Evolutionary conservation across 768 basidiomycete genomes (phyloP).

Genomic region (Xanthoconium purpureum): DNA sequence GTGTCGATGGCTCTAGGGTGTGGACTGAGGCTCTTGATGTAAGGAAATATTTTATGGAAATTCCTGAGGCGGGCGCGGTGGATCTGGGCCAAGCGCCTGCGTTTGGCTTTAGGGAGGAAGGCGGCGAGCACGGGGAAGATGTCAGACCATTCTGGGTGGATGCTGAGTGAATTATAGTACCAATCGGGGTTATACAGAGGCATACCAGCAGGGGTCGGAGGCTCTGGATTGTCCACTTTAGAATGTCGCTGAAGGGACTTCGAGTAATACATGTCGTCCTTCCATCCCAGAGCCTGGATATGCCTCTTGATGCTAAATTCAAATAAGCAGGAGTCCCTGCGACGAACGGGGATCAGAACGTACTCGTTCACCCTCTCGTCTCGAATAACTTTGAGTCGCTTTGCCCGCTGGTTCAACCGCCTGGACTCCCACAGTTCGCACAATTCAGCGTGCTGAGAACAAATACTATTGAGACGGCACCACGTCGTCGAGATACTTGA

Average conservation of each 20-base stretch:
- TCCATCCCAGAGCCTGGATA: neutral
- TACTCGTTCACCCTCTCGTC: neutral
- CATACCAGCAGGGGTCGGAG: neutral
- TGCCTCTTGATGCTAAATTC: neutral
- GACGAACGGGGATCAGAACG: neutral
- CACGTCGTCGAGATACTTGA: neutral
- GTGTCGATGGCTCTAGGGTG: neutral
- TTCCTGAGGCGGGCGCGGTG: neutral
- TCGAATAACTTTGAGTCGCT: neutral
- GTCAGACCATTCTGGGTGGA: neutral
- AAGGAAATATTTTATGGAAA: too few relatives aligned
- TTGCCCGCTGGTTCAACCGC: neutral
- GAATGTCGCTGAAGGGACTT: neutral
- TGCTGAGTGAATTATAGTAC: neutral
- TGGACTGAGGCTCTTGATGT: neutral
- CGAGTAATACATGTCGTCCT: neutral
- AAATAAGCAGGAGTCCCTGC: too few relatives aligned
- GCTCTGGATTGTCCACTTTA: neutral
- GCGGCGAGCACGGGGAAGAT: neutral
- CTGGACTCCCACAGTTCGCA: neutral
- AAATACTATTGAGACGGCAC: neutral
- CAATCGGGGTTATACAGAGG: neutral
- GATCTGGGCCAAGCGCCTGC: too few relatives aligned
- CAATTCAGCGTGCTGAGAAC: neutral
- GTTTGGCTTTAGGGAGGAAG: neutral